Percentiles rank a stretch among this genome's conserved stretches.
Conservation (phyloP, 1,139 yeast genomes). For the Zygotorulaspora mrakii region DNA sequence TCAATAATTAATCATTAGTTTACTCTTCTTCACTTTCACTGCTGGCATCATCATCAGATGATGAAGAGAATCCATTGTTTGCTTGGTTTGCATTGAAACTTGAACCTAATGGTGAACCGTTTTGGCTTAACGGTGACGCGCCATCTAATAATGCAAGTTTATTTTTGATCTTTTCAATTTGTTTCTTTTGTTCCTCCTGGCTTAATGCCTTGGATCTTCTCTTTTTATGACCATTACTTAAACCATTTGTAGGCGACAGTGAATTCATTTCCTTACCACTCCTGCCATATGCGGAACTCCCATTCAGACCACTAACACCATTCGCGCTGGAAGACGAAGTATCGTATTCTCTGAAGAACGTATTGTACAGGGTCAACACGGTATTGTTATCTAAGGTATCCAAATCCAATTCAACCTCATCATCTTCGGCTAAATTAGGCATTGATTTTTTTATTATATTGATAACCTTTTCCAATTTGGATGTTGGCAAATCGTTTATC, state of each 20-base stretch:
- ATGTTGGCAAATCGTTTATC: slow-evolving; percentile 70
- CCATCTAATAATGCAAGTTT: slow-evolving; percentile 71
- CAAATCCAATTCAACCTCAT: slow-evolving; percentile 92
- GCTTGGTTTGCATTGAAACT: slow-evolving; percentile 26
- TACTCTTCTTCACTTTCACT: slow-evolving; percentile 42
- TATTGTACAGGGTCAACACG: slow-evolving; percentile 71
- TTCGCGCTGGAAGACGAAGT: slow-evolving; percentile 20
- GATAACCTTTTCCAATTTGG: slow-evolving; percentile 77
- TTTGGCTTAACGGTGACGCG: slow-evolving; percentile 36
- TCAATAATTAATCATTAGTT: slow-evolving; percentile 13
- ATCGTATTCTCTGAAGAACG: slow-evolving; percentile 39
- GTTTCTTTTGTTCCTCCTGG: slow-evolving; percentile 69
- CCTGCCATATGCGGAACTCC: slow-evolving; percentile 9
- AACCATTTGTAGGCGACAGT: slow-evolving; percentile 34
- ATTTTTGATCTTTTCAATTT: slow-evolving; percentile 78
- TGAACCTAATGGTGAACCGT: slow-evolving; percentile 29
- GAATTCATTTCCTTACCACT: slow-evolving; percentile 23
- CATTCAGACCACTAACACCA: slow-evolving; percentile 11
- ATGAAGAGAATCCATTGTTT: slow-evolving; percentile 42
- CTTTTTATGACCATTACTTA: slow-evolving; percentile 21
- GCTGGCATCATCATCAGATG: slow-evolving; percentile 44
- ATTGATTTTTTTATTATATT: slow-evolving; percentile 83
- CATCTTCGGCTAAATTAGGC: slow-evolving; percentile 67
- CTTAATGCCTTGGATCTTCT: slow-evolving; percentile 43
- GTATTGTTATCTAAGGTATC: slow-evolving; percentile 88